Evolutionary conservation across 225 moss, liverwort and hornwort species (phyloP), one percentile per base, ranked within the genome.

Genomic region (Antitrichia curtipendula): DNA sequence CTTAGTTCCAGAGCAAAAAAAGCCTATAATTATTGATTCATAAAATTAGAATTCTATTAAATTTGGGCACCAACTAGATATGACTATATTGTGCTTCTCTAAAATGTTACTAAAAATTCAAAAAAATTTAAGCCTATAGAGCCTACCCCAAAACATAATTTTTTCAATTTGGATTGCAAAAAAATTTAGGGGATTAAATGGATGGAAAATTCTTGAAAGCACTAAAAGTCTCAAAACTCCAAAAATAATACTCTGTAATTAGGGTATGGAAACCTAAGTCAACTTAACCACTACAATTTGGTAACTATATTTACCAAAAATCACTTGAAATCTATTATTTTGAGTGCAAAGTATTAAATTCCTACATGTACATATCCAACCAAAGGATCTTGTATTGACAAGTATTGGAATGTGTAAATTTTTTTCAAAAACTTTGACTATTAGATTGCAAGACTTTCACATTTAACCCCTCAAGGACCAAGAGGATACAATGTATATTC

Each of bases 91-190:
- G 31, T 16, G 32, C 8, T 32, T 32, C 47, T 17, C 2, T 0
- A 32, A 32, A 31, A 62, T 16, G 16, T 31, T 7, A 16, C 7
- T 31, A 62, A 31, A 60, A 31, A 60, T 5, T 13, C 17, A 0
- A 17, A 16, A 62, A 32, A 16, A 4, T 16, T 2, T 4, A 32
- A 62, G 16, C 9, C 5, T 62, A 0, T 32, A 62, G 8, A 32
- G 8, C 5, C 8, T 62, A 32, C 31, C 8, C 0, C 8, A 8
- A 32, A 62, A 62, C 8, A 16, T 16, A 16, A 62, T 62, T 1
- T 0, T 4, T 2, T 4, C 0, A 62, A 4, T 32, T 62, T 62
- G 8, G 8, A 7, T 31, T 62, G 31, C 4, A 7, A 29, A 7
- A 15, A 61, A 7, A 47, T 47, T 61, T 61, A 29, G 31, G 15